Base-by-base conservation (phyloP, 352 stramenopile species). In the Blastocystis sp. region DNA sequence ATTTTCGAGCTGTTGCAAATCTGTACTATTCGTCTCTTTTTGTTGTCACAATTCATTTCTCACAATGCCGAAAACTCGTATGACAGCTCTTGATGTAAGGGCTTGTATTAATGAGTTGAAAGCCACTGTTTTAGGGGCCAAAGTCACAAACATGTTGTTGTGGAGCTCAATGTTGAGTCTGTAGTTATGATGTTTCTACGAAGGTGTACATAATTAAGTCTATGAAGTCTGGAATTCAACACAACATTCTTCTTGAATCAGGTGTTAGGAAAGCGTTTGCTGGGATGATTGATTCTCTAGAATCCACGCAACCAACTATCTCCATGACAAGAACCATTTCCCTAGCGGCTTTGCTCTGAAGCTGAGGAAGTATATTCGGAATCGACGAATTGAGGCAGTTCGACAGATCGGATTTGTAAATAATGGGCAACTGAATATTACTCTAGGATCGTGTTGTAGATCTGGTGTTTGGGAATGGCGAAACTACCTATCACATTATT, bases 331-430 rank as follows among this genome's bases (percentile, higher is more conserved):
- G 27, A 91, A 90, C 27, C 88, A 91, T 13, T 87, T 95, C 27
- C 94, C 94, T 24, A 94, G 91, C 35, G 93, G 94, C 87, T 96
- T 96, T 90, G 95, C 93, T 1, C 95, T 95, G 93, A 96, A 96
- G 90, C 82, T 96, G 73, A 92, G 94, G 51, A 96, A 96, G 89
- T 93, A 96, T 81, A 90, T 96, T 62, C 93, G 94, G 58, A 94
- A 93, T 75, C 95, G 95, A 91, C 91, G 93, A 0, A 91, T 96
- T 48, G 93, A 93, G 22, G 90, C 90, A 40, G 91, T 95, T 27
- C 91, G 89, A 87, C 94, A 96, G 89, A 90, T 88, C 76, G 62
- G 77, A 30, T 88, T 88, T 42, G 77, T 88, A 42, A 17, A 57
- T 27, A 17, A 22, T 70, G 44, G 1, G 11, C 5, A 51, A 37